phyloP scores from a whole-genome alignment of 768 basidiomycete species.

The Xanthoconium stramineum region DNA sequence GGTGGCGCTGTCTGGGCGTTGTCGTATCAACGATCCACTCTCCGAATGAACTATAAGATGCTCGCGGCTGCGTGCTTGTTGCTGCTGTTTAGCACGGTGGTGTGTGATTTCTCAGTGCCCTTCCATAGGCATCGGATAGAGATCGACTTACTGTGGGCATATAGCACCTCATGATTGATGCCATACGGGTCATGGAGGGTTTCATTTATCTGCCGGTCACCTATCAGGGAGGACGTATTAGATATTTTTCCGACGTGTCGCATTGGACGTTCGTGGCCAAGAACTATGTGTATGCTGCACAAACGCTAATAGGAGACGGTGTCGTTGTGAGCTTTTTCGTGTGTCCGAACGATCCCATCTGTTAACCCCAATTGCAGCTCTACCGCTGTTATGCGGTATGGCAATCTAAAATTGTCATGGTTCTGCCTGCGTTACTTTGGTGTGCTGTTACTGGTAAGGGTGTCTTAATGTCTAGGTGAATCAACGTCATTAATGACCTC shows the following conservation, averaged over 20 bases:
- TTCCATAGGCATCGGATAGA: no score
- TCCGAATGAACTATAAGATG: slow-evolving; percentile 20
- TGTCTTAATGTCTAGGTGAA: not conserved
- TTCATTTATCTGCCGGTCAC: slow-evolving; percentile 20
- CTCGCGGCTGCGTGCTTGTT: slow-evolving; percentile 24
- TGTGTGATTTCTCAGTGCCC: slow-evolving; percentile 6
- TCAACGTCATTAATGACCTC: not conserved
- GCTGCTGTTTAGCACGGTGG: slow-evolving; percentile 30
- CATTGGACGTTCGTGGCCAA: slow-evolving; percentile 30
- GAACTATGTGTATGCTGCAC: slow-evolving; percentile 20
- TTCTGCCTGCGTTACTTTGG: slow-evolving; percentile 31
- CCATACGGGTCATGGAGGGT: slow-evolving; percentile 26
- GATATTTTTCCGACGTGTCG: slow-evolving; percentile 25
- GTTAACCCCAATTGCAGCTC: slow-evolving; percentile 15
- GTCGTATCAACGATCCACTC: not conserved
- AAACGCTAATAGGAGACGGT: slow-evolving; percentile 30
- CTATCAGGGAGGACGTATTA: slow-evolving; percentile 17
- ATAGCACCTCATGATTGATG: slow-evolving; percentile 27
- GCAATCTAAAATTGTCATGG: slow-evolving; percentile 26
- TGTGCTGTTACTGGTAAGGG: slow-evolving; percentile 23
- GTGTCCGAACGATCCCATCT: not conserved
- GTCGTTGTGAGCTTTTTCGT: slow-evolving; percentile 22
- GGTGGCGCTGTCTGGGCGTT: slow-evolving; percentile 28
- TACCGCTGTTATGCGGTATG: slow-evolving; percentile 33
- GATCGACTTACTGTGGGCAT: not conserved